A percentile compares a stretch with the other conserved stretches of the same genome.
Evolutionary conservation across 352 stramenopile genomes (phyloP).

Genomic region (Phytophthora boehmeriae): DNA sequence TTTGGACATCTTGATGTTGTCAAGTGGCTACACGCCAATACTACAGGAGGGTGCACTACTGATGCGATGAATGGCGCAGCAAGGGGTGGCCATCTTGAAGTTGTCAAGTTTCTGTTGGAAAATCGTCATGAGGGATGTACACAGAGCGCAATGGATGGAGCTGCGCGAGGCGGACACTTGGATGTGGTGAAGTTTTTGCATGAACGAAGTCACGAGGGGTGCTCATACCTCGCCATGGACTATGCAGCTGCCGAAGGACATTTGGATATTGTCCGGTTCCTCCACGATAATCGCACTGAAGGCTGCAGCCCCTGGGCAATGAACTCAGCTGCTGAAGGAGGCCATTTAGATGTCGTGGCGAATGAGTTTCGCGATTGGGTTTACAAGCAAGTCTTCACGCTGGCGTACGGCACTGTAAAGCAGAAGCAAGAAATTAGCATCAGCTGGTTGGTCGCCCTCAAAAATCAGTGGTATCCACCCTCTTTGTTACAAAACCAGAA

Average conservation of each 20-base stretch:
- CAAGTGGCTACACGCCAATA: conserved; percentile 39
- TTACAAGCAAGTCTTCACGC: conserved; percentile 4
- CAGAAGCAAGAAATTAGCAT: conserved; percentile 14
- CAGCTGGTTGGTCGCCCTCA: no score
- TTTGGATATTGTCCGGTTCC: conserved; percentile 29
- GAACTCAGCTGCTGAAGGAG: conserved; percentile 35
- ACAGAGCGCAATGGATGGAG: conserved; percentile 32
- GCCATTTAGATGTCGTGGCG: conserved; percentile 37
- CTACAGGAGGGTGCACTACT: conserved; percentile 26
- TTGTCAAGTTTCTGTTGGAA: conserved; percentile 49
- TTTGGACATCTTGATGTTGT: conserved; percentile 41
- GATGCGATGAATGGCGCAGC: conserved; percentile 36
- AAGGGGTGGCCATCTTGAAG: conserved; percentile 30
- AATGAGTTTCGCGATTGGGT: conserved; percentile 15
- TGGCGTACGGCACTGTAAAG: conserved; percentile 8
- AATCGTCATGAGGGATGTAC: conserved; percentile 36
- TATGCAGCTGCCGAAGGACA: conserved; percentile 30
- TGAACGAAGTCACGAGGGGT: conserved; percentile 28
- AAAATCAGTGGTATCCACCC: no score
- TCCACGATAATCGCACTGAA: conserved; percentile 28
- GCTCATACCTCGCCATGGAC: conserved; percentile 36
- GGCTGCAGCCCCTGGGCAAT: conserved; percentile 33
- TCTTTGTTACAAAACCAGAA: no score
- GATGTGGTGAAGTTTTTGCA: conserved; percentile 39
- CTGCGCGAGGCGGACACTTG: conserved; percentile 30